Conservation (phyloP, 2,329 filamentous ascomycete genomes). For the Fusarium subglutinans region DNA sequence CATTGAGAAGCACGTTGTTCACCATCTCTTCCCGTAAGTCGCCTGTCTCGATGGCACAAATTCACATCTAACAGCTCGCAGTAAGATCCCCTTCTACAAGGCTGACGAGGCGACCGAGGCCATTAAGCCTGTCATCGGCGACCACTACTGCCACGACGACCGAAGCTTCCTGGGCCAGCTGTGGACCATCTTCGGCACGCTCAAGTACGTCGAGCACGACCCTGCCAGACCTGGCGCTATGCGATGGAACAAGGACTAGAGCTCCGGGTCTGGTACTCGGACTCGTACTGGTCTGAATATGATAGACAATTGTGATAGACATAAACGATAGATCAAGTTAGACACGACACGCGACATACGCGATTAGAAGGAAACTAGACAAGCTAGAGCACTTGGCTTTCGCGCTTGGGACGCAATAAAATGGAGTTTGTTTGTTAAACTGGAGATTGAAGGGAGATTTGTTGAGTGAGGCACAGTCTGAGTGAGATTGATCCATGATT, state of each 20-base stretch:
- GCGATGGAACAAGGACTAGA: constrained; percentile 43
- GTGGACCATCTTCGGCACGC: constrained; percentile 42
- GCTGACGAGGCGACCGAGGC: constrained; percentile 63
- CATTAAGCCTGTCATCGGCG: constrained; percentile 91
- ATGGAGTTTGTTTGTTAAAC: constrained; percentile 19
- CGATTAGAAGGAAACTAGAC: constrained; percentile 19
- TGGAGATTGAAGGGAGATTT: not conserved
- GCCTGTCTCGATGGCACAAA: not conserved
- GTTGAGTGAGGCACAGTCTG: not conserved
- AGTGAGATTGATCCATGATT: not conserved
- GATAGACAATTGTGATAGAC: constrained; percentile 22
- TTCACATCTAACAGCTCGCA: constrained; percentile 6
- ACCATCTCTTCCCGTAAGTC: constrained; percentile 62
- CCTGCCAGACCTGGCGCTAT: constrained; percentile 36
- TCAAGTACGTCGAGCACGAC: constrained; percentile 45
- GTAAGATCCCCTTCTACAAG: constrained; percentile 54
- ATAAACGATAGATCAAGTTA: constrained; percentile 35
- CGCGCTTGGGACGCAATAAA: constrained; percentile 16
- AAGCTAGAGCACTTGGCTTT: constrained; percentile 20
- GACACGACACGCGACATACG: constrained; percentile 21
- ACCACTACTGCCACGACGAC: constrained; percentile 75
- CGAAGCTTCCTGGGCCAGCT: constrained; percentile 44
- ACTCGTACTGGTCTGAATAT: not conserved
- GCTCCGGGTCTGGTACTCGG: not conserved
- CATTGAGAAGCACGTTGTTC: constrained; percentile 67